Evolutionary conservation across 2,329 filamentous ascomycete species (phyloP).

Genomic region (Aschersonia sp.): DNA sequence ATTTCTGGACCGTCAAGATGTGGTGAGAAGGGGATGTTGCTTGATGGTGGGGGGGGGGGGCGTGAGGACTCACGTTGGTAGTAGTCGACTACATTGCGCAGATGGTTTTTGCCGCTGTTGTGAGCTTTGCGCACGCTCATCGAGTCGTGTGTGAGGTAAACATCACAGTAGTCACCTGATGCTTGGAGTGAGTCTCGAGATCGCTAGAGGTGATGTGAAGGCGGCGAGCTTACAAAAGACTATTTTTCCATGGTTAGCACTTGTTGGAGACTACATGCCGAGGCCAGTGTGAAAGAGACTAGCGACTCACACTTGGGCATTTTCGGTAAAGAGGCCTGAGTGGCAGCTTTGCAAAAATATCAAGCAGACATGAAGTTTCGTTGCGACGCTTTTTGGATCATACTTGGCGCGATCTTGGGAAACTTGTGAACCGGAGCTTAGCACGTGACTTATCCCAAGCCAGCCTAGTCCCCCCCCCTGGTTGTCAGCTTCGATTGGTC

Average conservation of each 20-base stretch:
- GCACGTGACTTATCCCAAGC: no score
- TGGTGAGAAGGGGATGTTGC: neutral
- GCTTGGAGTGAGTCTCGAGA: slow-evolving; percentile 8
- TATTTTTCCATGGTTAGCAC: slow-evolving; percentile 3
- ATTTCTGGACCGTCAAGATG: slow-evolving; percentile 50
- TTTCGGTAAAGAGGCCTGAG: neutral
- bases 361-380: no score
- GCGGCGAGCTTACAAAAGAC: slow-evolving; percentile 13
- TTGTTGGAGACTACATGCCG: neutral
- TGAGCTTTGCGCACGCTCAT: slow-evolving; percentile 99
- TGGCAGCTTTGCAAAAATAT: no score
- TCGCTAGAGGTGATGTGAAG: neutral
- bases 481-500: no score
- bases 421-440: no score
- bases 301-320: slow-evolving; percentile 6
- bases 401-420: no score
- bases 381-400: no score
- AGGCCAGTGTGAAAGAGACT: neutral
- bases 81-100: slow-evolving; percentile 96
- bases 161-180: slow-evolving; percentile 92
- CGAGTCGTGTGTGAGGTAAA: slow-evolving; percentile 98
- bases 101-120: slow-evolving; percentile 89
- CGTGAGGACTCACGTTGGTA: slow-evolving; percentile 59
- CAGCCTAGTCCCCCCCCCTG: no score
- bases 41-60: neutral